Percentiles rank a stretch among this genome's conserved stretches.
These are phyloP conservation scores for Platanus orientalis DNA, from an alignment of 164 flowering plant species.

Conservation along the genomic window DNA sequence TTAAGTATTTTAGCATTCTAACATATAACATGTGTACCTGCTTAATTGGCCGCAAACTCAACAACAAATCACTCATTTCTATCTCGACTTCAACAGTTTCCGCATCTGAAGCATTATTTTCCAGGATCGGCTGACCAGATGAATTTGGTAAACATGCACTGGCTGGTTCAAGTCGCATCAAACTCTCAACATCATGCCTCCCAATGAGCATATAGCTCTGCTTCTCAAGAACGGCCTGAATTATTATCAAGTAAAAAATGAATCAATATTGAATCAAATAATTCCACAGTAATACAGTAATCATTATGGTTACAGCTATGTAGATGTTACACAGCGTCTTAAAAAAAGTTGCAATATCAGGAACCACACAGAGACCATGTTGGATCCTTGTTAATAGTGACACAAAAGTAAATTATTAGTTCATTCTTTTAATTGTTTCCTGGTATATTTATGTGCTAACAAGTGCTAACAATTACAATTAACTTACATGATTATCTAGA, in stretches of 20 bases:
- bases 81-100: constrained; percentile 59
- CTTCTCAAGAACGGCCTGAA: constrained; percentile 99
- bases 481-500: too few species aligned
- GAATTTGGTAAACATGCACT: constrained; percentile 69
- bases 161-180: constrained; percentile 85
- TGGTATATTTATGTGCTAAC: too few species aligned
- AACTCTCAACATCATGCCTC: constrained; percentile 87
- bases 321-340: background rate
- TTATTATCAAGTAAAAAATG: constrained; percentile 2
- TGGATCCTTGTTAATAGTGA: too few species aligned
- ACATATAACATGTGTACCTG: constrained; percentile 49
- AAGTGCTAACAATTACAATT: too few species aligned
- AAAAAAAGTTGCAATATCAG: background rate
- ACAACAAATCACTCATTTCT: constrained; percentile 64
- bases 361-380: background rate
- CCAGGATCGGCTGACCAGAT: constrained; percentile 36
- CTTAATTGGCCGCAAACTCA: constrained; percentile 80
- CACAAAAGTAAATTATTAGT: too few species aligned
- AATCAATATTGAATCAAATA: background rate
- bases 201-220: constrained; percentile 98
- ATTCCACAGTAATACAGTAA: background rate
- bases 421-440: too few species aligned
- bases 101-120: constrained; percentile 41
- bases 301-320: background rate
- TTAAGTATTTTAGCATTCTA: constrained; percentile 2